Conservation (phyloP, 352 stramenopile species). For the Pythium rhizo-oryzae region DNA sequence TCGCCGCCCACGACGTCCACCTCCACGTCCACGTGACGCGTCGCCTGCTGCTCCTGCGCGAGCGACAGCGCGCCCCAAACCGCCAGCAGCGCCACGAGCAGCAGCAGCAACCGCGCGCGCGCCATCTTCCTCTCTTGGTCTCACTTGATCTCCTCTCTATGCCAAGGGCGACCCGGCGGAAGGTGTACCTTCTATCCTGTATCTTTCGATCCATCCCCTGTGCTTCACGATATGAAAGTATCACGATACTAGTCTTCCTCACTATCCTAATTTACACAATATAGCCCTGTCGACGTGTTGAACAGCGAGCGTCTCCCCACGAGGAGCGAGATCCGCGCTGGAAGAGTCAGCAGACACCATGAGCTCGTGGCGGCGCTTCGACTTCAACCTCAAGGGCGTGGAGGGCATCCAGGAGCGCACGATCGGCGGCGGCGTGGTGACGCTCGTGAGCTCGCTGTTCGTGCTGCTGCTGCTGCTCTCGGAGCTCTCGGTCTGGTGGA, state of each 20-base stretch:
- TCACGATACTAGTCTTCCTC: neutral
- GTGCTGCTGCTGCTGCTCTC: conserved; percentile 80
- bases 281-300: conserved; percentile 32
- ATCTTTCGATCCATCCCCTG: neutral
- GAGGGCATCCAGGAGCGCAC: conserved; percentile 91
- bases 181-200: conserved; percentile 1
- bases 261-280: conserved; percentile 18
- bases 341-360: conserved; percentile 28
- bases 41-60: neutral
- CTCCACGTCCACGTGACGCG: neutral
- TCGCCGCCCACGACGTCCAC: conserved; percentile 13
- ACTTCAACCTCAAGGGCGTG: conserved; percentile 89
- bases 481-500: conserved; percentile 87
- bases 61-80: neutral
- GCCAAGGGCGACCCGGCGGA: neutral
- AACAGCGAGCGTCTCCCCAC: conserved; percentile 14
- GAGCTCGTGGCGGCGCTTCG: conserved; percentile 79
- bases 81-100: too few species aligned
- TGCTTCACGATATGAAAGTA: conserved; percentile 1
- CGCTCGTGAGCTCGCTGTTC: conserved; percentile 74
- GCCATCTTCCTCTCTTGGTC: too few species aligned
- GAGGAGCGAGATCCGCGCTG: conserved; percentile 1
- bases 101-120: too few species aligned
- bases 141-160: neutral
- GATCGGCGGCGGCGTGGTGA: conserved; percentile 81